A percentile compares a stretch with the other conserved stretches of the same genome.
Evolutionary conservation across 768 basidiomycete species (phyloP).

Genomic region (Chalciporus sphaerocephalus): DNA sequence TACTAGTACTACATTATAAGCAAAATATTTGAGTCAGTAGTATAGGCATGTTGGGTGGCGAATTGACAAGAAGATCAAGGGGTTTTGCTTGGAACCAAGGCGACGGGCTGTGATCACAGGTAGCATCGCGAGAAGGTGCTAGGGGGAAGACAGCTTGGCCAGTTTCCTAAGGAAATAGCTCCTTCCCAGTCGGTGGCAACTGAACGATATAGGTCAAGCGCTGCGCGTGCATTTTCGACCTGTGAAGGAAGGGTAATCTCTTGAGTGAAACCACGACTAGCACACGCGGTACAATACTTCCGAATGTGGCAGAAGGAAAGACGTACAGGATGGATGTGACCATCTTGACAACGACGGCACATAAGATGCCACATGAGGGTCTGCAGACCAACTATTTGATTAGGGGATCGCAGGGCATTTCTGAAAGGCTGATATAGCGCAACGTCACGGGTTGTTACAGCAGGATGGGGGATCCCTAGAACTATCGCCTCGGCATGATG

Average conservation of each 20-base stretch:
- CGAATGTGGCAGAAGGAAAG: background rate
- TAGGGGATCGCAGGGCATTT: conserved; percentile 60
- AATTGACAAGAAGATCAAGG: conserved; percentile 16
- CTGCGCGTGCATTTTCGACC: conserved; percentile 73
- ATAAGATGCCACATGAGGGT: conserved; percentile 82
- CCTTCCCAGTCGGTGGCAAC: conserved; percentile 64
- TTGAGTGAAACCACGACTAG: conserved; percentile 12
- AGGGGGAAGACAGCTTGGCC: conserved; percentile 75
- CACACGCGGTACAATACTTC: background rate
- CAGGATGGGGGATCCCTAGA: conserved; percentile 75
- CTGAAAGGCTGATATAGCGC: conserved; percentile 78
- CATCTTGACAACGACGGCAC: conserved; percentile 72
- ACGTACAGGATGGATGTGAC: conserved; percentile 68
- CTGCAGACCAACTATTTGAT: conserved; percentile 67
- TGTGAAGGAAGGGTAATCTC: conserved; percentile 29
- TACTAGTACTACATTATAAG: conserved; percentile 23
- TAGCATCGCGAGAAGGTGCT: conserved; percentile 80
- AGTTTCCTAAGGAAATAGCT: conserved; percentile 54
- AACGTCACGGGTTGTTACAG: conserved; percentile 74
- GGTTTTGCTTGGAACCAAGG: background rate
- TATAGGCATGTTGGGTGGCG: conserved; percentile 6
- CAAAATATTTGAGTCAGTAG: conserved; percentile 11
- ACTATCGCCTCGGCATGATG: conserved; percentile 39
- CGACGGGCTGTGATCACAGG: conserved; percentile 36
- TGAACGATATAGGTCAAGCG: conserved; percentile 50